A percentile compares a stretch with the other conserved stretches of the same genome.
Evolutionary conservation across 2,329 filamentous ascomycete species (phyloP).

Genomic region (Malbranchea zuffiana): DNA sequence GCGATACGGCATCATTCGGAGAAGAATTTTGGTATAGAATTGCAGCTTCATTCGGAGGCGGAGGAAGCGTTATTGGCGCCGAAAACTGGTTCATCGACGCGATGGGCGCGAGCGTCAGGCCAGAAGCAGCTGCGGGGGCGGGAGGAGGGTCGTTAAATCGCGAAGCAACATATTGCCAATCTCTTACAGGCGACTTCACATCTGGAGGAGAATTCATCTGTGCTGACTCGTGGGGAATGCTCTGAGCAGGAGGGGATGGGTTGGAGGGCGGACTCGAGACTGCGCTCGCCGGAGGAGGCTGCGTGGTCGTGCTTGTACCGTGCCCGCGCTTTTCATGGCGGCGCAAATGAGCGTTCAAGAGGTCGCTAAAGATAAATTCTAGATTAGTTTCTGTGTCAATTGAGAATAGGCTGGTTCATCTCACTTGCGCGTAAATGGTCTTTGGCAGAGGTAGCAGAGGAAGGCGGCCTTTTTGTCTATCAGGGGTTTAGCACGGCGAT

Average conservation of each 20-base stretch:
- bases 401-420: constrained; percentile 2
- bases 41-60: constrained; percentile 7
- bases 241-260: constrained; percentile 5
- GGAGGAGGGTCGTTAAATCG: constrained; percentile 1
- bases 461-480: constrained; percentile 17
- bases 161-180: constrained; percentile 6
- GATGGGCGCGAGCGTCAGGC: neutral
- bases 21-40: constrained; percentile 3
- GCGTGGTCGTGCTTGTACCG: constrained; percentile 2
- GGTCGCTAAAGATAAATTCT: constrained; percentile 12
- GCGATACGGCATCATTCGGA: constrained; percentile 7
- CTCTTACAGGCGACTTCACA: constrained; percentile 2
- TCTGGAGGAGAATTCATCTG: constrained; percentile 7
- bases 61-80: constrained; percentile 9
- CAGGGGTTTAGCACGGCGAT: neutral
- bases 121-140: neutral
- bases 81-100: constrained; percentile 5
- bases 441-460: constrained; percentile 17
- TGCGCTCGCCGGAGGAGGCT: constrained; percentile 5
- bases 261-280: constrained; percentile 7
- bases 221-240: constrained; percentile 1
- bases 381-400: neutral
- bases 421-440: constrained; percentile 18
- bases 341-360: constrained; percentile 17
- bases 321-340: constrained; percentile 17